A percentile compares a stretch with the other conserved stretches of the same genome.
These are phyloP conservation scores for Asterionellopsis glacialis DNA, from an alignment of 108 stramenopile species.

Conservation along the genomic window DNA sequence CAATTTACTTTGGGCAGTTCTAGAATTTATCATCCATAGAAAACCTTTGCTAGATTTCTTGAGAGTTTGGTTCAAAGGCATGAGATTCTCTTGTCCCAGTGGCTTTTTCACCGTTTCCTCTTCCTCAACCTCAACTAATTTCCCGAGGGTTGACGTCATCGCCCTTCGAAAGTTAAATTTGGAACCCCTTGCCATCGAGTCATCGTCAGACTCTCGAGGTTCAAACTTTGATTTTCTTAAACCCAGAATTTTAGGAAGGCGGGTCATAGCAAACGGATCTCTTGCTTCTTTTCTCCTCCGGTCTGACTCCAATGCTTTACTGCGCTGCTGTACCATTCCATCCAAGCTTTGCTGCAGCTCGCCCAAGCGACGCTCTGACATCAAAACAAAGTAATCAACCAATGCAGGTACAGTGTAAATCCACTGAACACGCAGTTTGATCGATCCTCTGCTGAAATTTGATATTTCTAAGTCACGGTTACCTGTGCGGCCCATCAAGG, in stretches of 20 bases:
- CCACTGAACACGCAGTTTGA: constrained; percentile 82
- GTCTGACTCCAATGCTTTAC: constrained; percentile 29
- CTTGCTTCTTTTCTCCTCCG: constrained; percentile 40
- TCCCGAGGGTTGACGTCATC: background rate
- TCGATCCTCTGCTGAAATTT: constrained; percentile 62
- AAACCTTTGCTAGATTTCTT: too few relatives aligned
- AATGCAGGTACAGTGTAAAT: constrained; percentile 58
- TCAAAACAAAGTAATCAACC: constrained; percentile 60
- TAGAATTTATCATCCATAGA: too few relatives aligned
- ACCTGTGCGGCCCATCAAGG: constrained; percentile 68
- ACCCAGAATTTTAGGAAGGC: background rate
- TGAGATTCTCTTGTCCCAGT: too few relatives aligned
- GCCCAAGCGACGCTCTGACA: constrained; percentile 50
- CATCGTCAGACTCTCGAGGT: too few relatives aligned
- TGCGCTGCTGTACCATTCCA: constrained; percentile 56
- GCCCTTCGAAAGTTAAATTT: background rate
- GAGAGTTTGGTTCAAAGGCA: too few relatives aligned
- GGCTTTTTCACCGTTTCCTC: background rate
- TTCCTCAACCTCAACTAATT: constrained; percentile 11
- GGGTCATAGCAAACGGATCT: constrained; percentile 1
- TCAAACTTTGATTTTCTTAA: background rate
- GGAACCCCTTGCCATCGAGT: too few relatives aligned
- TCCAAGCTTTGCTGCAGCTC: constrained; percentile 32
- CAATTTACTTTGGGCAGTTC: too few relatives aligned
- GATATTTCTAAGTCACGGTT: constrained; percentile 53